phyloP scores from a whole-genome alignment of 179 eudicot species.

The Spinacia oleracea region DNA sequence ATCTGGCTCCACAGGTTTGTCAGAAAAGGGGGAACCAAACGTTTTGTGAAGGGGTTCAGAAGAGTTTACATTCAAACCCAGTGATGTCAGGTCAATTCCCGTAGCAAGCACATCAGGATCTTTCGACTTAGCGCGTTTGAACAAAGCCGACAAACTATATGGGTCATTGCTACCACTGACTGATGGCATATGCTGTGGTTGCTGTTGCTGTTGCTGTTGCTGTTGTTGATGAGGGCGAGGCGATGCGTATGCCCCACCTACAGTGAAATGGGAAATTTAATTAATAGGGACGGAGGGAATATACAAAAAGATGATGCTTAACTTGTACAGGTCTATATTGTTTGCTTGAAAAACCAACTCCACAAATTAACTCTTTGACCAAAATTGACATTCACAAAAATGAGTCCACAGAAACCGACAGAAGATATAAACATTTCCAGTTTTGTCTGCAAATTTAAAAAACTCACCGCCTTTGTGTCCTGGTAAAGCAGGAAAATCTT shows the following conservation, averaged over 20 bases:
- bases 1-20: constrained; percentile 62
- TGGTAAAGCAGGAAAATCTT: constrained; percentile 97
- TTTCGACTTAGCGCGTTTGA: constrained; percentile 56
- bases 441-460: background rate
- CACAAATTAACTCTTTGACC: constrained; percentile 27
- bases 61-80: constrained; percentile 68
- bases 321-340: background rate
- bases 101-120: constrained; percentile 79
- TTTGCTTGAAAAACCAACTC: background rate
- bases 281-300: no score
- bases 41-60: constrained; percentile 67
- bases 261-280: constrained; percentile 35
- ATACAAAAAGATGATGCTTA: background rate
- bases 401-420: background rate
- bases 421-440: background rate
- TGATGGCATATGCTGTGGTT: constrained; percentile 67
- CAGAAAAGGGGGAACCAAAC: constrained; percentile 80
- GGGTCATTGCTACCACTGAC: constrained; percentile 53
- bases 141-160: constrained; percentile 65
- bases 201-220: constrained; percentile 76
- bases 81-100: constrained; percentile 74
- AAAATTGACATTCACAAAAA: background rate
- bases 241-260: constrained; percentile 67
- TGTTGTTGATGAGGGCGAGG: constrained; percentile 76
- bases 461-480: constrained; percentile 66